A percentile compares a stretch with the other conserved stretches of the same genome.
Conservation (phyloP, 345 rosid genomes). For the Carallia brachiata region DNA sequence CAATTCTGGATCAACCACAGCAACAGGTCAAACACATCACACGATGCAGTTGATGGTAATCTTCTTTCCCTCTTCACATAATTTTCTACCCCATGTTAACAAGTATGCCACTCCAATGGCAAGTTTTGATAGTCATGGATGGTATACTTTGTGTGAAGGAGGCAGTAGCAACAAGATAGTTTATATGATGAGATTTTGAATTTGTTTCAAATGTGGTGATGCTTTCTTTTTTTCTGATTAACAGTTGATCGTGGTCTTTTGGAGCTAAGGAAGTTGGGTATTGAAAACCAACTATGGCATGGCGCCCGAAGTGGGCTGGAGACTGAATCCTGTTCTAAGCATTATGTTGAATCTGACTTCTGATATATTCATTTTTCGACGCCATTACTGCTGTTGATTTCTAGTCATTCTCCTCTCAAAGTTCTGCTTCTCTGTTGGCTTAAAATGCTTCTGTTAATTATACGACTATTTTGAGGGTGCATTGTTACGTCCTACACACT, state of each 20-base stretch:
- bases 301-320: conserved; percentile 52
- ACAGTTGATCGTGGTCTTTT: conserved; percentile 76
- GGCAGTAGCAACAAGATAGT: too few relatives aligned
- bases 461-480: too few relatives aligned
- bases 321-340: conserved; percentile 32
- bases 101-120: neutral
- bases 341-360: conserved; percentile 38
- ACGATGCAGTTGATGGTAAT: conserved; percentile 85
- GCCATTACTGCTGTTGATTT: too few relatives aligned
- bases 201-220: neutral
- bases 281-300: conserved; percentile 79
- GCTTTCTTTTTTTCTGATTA: neutral
- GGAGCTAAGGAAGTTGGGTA: conserved; percentile 75
- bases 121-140: neutral
- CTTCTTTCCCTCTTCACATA: neutral
- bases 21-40: conserved; percentile 45
- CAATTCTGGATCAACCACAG: conserved; percentile 63
- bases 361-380: conserved; percentile 10
- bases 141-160: neutral
- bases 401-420: neutral
- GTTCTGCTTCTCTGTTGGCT: neutral
- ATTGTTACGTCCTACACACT: too few relatives aligned
- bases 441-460: neutral
- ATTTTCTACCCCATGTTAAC: too few relatives aligned
- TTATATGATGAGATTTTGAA: neutral